Conservation (phyloP, 2,329 filamentous ascomycete species). For the Paraphaeosphaeria sporulosa region DNA sequence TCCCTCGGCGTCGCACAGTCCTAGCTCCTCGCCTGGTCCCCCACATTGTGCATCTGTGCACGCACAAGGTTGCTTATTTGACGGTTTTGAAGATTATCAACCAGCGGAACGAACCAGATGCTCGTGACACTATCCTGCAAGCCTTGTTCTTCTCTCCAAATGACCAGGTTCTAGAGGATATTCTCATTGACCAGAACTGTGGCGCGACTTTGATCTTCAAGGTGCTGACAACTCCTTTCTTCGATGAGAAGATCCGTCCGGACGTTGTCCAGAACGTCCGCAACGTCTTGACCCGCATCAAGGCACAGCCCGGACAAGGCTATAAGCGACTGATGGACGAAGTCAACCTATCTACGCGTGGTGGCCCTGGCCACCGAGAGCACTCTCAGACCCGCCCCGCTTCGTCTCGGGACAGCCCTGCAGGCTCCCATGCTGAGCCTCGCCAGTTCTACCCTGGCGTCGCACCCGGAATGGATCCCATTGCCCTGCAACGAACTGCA, state of each 20-base stretch:
- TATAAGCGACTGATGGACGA: conserved; percentile 99
- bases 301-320: conserved; percentile 91
- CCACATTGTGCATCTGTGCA: conserved; percentile 93
- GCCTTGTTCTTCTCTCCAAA: conserved; percentile 92
- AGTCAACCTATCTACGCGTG: conserved; percentile 78
- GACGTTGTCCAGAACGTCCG: conserved; percentile 94
- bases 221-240: conserved; percentile 95
- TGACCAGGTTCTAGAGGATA: conserved; percentile 86
- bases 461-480: conserved; percentile 50
- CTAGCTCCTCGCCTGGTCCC: conserved; percentile 91
- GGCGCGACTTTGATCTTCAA: conserved; percentile 98
- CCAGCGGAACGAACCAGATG: conserved; percentile 92
- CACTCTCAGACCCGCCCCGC: conserved; percentile 47
- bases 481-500: conserved; percentile 54
- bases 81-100: conserved; percentile 99
- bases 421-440: conserved; percentile 35
- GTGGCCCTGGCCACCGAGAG: conserved; percentile 49
- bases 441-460: conserved; percentile 49
- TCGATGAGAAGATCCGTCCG: conserved; percentile 86
- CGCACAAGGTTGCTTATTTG: conserved; percentile 96
- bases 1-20: conserved; percentile 88
- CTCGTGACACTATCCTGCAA: conserved; percentile 86
- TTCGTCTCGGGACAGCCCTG: conserved; percentile 46
- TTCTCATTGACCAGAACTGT: conserved; percentile 88
- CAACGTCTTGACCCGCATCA: conserved; percentile 85